A percentile compares a stretch with the other conserved stretches of the same genome.
Evolutionary conservation across 306 rosid genomes (phyloP).

Genomic region (Hippophae rhamnoides): DNA sequence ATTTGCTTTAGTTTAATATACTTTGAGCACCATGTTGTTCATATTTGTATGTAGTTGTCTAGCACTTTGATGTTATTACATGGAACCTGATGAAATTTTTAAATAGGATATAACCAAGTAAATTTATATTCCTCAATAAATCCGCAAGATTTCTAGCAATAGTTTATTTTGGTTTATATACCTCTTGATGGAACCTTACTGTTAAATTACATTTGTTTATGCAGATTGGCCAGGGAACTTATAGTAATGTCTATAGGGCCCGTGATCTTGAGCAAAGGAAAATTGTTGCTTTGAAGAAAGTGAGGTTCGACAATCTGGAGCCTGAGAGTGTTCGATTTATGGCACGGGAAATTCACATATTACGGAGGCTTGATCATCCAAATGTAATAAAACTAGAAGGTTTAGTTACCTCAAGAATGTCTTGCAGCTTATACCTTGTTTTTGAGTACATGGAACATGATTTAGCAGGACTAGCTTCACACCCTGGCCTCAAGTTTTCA

Average conservation of each 20-base stretch:
- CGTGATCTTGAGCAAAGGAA: conserved; percentile 89
- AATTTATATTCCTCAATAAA: neutral
- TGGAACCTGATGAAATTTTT: neutral
- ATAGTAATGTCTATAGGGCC: conserved; percentile 86
- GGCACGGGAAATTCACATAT: conserved; percentile 93
- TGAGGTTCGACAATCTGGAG: conserved; percentile 86
- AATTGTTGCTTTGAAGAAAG: conserved; percentile 89
- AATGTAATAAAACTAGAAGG: conserved; percentile 86
- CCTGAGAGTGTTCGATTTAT: conserved; percentile 96
- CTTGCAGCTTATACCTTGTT: conserved; percentile 92
- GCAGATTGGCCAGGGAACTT: conserved; percentile 98
- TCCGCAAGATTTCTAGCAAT: neutral
- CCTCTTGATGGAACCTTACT: conserved; percentile 9
- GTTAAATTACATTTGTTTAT: conserved; percentile 14
- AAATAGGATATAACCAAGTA: conserved; percentile 1
- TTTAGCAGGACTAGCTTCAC: conserved; percentile 86
- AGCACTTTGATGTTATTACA: neutral
- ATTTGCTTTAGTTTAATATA: neutral
- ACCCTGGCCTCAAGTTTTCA: conserved; percentile 81
- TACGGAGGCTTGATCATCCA: conserved; percentile 86
- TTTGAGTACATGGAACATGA: conserved; percentile 98
- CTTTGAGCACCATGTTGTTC: neutral
- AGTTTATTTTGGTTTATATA: conserved; percentile 8
- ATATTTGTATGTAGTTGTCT: conserved; percentile 6
- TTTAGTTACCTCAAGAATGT: conserved; percentile 91